Evolutionary conservation across 2,329 filamentous ascomycete genomes (phyloP).

Genomic region (Pestalotiopsis sp.): DNA sequence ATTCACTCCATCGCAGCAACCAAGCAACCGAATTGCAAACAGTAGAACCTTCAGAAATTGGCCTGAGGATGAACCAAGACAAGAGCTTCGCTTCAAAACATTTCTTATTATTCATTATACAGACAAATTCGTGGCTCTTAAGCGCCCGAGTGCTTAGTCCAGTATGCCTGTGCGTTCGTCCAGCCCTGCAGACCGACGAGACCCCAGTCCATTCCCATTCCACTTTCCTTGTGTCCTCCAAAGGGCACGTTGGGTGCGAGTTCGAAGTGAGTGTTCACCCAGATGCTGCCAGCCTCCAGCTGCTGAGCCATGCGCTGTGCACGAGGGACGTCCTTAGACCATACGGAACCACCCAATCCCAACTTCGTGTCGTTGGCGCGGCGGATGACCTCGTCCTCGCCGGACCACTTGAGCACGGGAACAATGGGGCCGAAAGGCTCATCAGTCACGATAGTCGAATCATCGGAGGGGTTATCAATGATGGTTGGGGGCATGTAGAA

Average conservation of each 20-base stretch:
- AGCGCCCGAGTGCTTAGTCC: neutral
- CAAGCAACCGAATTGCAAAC: too few relatives aligned
- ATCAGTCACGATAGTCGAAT: slow-evolving; percentile 55
- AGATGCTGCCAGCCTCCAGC: slow-evolving; percentile 54
- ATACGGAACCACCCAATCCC: slow-evolving; percentile 55
- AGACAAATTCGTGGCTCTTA: neutral
- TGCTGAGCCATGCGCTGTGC: slow-evolving; percentile 46
- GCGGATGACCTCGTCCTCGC: slow-evolving; percentile 45
- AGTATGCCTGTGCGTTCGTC: slow-evolving; percentile 14
- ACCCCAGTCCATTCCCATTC: slow-evolving; percentile 13
- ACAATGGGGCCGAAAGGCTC: slow-evolving; percentile 60
- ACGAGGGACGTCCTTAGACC: slow-evolving; percentile 45
- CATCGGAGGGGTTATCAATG: slow-evolving; percentile 56
- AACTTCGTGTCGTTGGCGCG: slow-evolving; percentile 49
- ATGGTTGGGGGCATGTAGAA: slow-evolving; percentile 62
- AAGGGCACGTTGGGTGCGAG: slow-evolving; percentile 39
- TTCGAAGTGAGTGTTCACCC: slow-evolving; percentile 49
- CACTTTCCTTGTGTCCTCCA: slow-evolving; percentile 45
- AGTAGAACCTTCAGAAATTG: too few relatives aligned
- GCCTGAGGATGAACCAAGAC: neutral
- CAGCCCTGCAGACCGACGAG: slow-evolving; percentile 15
- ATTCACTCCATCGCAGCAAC: too few relatives aligned
- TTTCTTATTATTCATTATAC: neutral
- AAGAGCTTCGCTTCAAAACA: neutral
- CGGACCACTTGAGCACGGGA: slow-evolving; percentile 42